Percentiles rank a stretch among this genome's conserved stretches.
phyloP scores from a whole-genome alignment of 148 eudicot genomes.

The Rhododendron griersonianum region DNA sequence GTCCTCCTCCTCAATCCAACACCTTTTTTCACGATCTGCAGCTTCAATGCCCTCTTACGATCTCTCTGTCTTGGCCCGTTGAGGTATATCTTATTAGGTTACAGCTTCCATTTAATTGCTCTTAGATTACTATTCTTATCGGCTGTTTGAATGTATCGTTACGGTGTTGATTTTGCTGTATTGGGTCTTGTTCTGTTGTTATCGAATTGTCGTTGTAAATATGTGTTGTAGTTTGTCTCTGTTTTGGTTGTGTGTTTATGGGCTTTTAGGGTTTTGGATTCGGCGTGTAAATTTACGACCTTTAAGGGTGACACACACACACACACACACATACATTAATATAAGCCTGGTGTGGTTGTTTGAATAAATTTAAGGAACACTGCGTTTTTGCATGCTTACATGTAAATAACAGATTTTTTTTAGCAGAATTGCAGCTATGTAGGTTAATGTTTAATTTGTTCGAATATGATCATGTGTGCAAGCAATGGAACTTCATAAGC shows the following conservation, averaged over 20 bases:
- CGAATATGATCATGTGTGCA: background rate
- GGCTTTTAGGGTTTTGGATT: background rate
- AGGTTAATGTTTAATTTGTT: background rate
- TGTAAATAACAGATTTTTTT: background rate
- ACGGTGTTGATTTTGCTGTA: background rate
- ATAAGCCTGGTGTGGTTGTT: background rate
- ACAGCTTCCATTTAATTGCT: background rate
- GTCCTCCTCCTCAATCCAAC: background rate
- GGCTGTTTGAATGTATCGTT: background rate
- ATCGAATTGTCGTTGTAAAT: background rate
- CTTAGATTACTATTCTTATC: background rate
- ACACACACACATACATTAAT: background rate
- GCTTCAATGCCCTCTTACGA: constrained; percentile 13
- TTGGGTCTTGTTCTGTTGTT: background rate
- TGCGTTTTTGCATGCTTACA: background rate
- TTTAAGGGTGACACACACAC: background rate
- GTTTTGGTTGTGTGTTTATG: background rate
- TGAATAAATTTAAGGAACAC: background rate
- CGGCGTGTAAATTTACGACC: background rate
- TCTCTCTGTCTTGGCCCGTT: background rate
- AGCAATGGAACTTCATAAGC: background rate
- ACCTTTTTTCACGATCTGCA: constrained; percentile 13
- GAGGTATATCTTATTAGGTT: constrained; percentile 7
- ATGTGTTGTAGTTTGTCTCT: background rate
- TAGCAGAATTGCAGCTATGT: background rate